Evolutionary conservation across 2,329 filamentous ascomycete species (phyloP).

Genomic region (Thielaviopsis punctulata): DNA sequence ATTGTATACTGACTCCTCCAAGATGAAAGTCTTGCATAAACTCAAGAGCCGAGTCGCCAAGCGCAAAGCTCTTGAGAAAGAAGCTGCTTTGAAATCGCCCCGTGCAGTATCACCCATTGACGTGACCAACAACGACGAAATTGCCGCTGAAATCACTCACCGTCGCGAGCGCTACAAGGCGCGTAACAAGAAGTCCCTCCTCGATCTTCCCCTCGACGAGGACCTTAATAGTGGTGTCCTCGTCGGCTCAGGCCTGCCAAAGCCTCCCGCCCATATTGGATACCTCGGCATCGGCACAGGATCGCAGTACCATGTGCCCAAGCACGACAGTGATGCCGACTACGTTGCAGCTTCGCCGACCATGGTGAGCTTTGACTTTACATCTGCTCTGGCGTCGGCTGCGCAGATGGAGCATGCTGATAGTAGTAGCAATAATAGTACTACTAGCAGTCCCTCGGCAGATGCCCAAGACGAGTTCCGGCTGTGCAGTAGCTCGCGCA

Average conservation of each 20-base stretch:
- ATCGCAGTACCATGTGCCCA: conserved; percentile 17
- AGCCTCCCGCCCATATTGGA: conserved; percentile 22
- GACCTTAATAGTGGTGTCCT: conserved; percentile 15
- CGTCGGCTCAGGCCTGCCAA: conserved; percentile 7
- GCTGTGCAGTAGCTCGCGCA: not conserved
- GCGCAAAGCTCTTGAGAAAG: conserved; percentile 5
- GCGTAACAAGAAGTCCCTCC: conserved; percentile 1
- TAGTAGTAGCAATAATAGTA: too few species aligned
- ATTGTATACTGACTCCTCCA: not conserved
- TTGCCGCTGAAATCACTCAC: conserved; percentile 6
- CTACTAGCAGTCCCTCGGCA: too few species aligned
- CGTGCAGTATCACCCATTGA: conserved; percentile 8
- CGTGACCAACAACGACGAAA: conserved; percentile 4
- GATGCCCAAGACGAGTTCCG: not conserved
- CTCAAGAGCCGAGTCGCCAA: conserved; percentile 58
- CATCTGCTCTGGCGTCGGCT: conserved; percentile 35
- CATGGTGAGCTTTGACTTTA: conserved; percentile 71
- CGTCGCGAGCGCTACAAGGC: conserved; percentile 4
- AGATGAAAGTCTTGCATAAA: conserved; percentile 81
- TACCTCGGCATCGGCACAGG: conserved; percentile 65
- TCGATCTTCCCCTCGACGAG: conserved; percentile 18
- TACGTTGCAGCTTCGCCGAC: conserved; percentile 52
- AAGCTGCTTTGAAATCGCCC: conserved; percentile 1
- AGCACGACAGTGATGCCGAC: conserved; percentile 27
- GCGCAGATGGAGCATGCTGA: not conserved